Evolutionary conservation across 1,139 yeast genomes (phyloP), one percentile per base, ranked within the genome.

Genomic region (Saccharomyces hybrid): DNA sequence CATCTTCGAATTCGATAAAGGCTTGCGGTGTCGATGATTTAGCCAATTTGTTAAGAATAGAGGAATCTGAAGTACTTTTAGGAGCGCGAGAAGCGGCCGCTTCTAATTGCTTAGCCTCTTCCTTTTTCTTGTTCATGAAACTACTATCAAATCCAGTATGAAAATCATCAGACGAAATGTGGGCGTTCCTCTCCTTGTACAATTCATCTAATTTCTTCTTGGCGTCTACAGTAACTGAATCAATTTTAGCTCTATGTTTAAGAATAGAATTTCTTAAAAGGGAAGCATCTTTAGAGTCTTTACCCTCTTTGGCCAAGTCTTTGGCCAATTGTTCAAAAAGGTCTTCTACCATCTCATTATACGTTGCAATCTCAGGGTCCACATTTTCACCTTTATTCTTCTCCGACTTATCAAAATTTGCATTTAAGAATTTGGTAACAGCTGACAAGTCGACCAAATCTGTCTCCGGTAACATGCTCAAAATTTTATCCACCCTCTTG

Each of bases 71-170:
- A 14, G 31, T 6, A 16, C 29, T 12, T 12, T 54, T 9, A 4
- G 38, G 42, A 1, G 53, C 34, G 8, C 42, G 51, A n/a, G 59
- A 52, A 26, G 51, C 53, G 21, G 49, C 9, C 34, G 47, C 28
- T 42, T 56, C 56, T 11, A 58, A 51, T 12, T 54, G 56, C 38
- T 57, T 55, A n/a, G 61, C 54, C n/a, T 60, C 66, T 11, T 60
- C 62, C 46, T 71, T 68, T 42, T 74, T 75, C 63, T 82, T 84
- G 69, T 88, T 89, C 68, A 90, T 70, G 63, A 88, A 81, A 0
- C 96, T 86, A 29, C 88, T 80, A 67, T 91, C 96, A 75, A 89
- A 93, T 0, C 97, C 99, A n/a, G 95, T 89, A 62, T 83, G 95
- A 46, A 90, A 79, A 70, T 93, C 99, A 21, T 90, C 98, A 56